Evolutionary conservation across 352 stramenopile species (phyloP).

Genomic region (Phytophthora fragariae): DNA sequence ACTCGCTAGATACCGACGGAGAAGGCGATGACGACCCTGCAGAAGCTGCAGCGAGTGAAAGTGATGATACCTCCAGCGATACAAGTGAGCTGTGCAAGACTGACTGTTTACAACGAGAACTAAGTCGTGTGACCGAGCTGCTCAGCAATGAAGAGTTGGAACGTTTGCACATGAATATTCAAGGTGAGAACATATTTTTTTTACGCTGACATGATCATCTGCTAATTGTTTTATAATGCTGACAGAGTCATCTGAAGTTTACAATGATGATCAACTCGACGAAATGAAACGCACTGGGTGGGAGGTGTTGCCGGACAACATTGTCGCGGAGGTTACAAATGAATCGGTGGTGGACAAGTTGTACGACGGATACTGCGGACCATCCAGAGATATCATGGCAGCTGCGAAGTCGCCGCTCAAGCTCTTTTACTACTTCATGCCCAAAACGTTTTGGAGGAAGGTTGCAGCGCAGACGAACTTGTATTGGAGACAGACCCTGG

Average conservation of each 20-base stretch:
- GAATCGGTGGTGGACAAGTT: not conserved
- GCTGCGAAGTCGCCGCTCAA: not conserved
- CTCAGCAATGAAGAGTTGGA: not conserved
- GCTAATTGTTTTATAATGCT: slow-evolving; percentile 14
- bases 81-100: not conserved
- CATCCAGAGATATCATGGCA: not conserved
- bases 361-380: slow-evolving; percentile 10
- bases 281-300: slow-evolving; percentile 9
- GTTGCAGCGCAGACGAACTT: slow-evolving; percentile 2
- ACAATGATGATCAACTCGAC: slow-evolving; percentile 2
- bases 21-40: slow-evolving; percentile 1
- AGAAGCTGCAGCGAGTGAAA: not conserved
- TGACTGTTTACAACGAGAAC: not conserved
- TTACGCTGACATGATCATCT: slow-evolving; percentile 9
- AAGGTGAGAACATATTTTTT: slow-evolving; percentile 3
- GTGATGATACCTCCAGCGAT: slow-evolving; percentile 4
- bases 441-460: slow-evolving; percentile 14
- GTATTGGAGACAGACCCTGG: slow-evolving; percentile 11
- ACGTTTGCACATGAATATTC: slow-evolving; percentile 8
- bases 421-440: slow-evolving; percentile 27
- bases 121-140: not conserved
- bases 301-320: slow-evolving; percentile 4
- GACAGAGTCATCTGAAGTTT: slow-evolving; percentile 20
- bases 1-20: not conserved
- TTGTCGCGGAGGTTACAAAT: not conserved